phyloP scores from a whole-genome alignment of 257 asterid species.

The Euphrasia confusa region DNA sequence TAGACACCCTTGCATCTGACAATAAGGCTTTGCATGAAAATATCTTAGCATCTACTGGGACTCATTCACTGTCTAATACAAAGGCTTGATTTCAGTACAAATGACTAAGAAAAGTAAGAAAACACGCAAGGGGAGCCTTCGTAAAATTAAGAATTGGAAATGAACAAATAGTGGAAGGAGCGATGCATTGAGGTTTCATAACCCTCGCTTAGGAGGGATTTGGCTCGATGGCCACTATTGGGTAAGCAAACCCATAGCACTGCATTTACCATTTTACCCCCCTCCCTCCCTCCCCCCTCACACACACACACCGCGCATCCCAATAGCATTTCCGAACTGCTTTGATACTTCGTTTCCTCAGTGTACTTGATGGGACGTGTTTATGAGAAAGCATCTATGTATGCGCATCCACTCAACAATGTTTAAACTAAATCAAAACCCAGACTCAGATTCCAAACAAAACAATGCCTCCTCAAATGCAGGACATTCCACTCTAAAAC shows the following conservation, averaged over 20 bases:
- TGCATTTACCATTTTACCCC: no score
- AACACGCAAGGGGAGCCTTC: background rate
- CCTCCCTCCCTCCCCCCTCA: no score
- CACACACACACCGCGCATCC: no score
- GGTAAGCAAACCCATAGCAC: no score
- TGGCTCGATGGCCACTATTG: no score
- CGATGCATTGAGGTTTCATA: no score
- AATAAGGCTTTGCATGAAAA: background rate
- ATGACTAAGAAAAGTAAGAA: background rate
- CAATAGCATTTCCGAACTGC: slow-evolving; percentile 3
- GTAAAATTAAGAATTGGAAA: no score
- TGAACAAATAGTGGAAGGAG: no score
- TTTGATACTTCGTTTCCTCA: slow-evolving; percentile 13
- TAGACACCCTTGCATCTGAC: slow-evolving; percentile 11
- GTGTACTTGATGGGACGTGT: slow-evolving; percentile 8
- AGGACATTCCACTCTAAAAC: slow-evolving; percentile 19
- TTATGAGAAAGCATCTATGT: background rate
- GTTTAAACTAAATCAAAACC: slow-evolving; percentile 9
- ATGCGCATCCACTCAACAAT: slow-evolving; percentile 15
- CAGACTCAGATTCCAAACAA: slow-evolving; percentile 8
- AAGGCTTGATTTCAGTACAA: background rate
- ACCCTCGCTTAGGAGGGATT: no score
- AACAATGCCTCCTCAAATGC: slow-evolving; percentile 8
- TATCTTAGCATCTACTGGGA: background rate
- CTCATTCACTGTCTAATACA: background rate